phyloP scores from a whole-genome alignment of 352 stramenopile species.

The Globisporangium polare region DNA sequence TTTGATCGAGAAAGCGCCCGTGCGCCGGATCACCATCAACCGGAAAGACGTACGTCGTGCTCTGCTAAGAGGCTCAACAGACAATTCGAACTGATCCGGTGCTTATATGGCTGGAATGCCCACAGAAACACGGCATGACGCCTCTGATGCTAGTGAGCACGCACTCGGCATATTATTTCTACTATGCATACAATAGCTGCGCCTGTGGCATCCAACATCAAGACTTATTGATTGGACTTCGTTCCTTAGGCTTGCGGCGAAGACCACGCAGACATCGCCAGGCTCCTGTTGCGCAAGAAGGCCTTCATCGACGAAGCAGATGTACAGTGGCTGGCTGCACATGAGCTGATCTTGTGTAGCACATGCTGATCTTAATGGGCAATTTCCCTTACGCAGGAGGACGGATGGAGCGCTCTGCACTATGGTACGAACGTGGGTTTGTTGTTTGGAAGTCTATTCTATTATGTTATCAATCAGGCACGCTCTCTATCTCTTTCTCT shows the following conservation, averaged over 20 bases:
- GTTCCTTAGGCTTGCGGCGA: constrained; percentile 62
- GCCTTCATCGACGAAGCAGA: constrained; percentile 80
- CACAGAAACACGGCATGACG: constrained; percentile 69
- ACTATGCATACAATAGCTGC: too few relatives aligned
- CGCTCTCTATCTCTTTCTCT: constrained; percentile 5
- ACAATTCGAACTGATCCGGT: background rate
- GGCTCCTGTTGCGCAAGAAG: constrained; percentile 62
- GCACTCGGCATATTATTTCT: background rate
- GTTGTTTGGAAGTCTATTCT: constrained; percentile 17
- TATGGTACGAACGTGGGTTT: constrained; percentile 43
- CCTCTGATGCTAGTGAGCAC: constrained; percentile 66
- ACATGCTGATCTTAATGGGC: background rate
- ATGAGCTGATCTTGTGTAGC: background rate
- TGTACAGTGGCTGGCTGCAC: constrained; percentile 20
- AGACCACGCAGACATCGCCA: constrained; percentile 52
- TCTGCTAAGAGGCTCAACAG: background rate
- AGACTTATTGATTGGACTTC: too few relatives aligned
- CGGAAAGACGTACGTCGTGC: constrained; percentile 56
- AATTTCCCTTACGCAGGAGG: constrained; percentile 29
- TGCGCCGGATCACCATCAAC: constrained; percentile 77
- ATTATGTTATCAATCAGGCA: constrained; percentile 9
- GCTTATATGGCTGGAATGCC: constrained; percentile 2
- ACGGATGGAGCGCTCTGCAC: constrained; percentile 73
- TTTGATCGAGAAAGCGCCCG: constrained; percentile 64
- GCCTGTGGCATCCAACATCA: too few relatives aligned